A percentile compares a stretch with the other conserved stretches of the same genome.
These are phyloP conservation scores for Rosa hybrid DNA, from an alignment of 331 rosid genomes.

Conservation along the genomic window DNA sequence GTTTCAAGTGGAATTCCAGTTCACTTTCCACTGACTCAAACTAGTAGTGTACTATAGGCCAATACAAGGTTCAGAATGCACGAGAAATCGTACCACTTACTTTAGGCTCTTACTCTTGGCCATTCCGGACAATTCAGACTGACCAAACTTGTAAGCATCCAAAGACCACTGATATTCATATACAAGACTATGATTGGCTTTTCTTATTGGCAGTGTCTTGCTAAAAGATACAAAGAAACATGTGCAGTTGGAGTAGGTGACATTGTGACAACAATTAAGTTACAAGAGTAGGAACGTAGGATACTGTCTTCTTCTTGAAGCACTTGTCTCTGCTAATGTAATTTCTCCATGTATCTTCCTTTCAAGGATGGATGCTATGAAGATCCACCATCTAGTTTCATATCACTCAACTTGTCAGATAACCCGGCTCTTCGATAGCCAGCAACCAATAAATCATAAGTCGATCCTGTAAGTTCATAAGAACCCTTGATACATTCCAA, in stretches of 20 bases:
- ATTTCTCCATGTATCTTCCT: neutral
- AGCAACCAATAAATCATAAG: slow-evolving; percentile 46
- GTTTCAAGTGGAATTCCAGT: slow-evolving; percentile 31
- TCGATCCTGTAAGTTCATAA: slow-evolving; percentile 39
- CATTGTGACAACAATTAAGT: slow-evolving; percentile 8
- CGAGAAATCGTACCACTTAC: neutral
- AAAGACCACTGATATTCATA: neutral
- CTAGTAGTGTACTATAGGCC: neutral
- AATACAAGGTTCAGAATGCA: neutral
- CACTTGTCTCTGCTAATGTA: neutral
- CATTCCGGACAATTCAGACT: neutral
- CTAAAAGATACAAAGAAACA: neutral
- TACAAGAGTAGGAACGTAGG: neutral
- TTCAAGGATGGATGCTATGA: slow-evolving; percentile 14
- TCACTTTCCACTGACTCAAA: slow-evolving; percentile 24
- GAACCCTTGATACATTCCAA: slow-evolving; percentile 42
- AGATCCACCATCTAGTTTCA: slow-evolving; percentile 39
- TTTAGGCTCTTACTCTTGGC: neutral
- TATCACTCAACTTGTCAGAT: slow-evolving; percentile 39
- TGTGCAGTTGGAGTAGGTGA: slow-evolving; percentile 7
- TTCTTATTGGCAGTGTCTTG: slow-evolving; percentile 20
- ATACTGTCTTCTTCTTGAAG: slow-evolving; percentile 3
- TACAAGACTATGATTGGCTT: neutral
- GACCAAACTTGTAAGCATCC: neutral
- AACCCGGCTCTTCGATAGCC: slow-evolving; percentile 55